phyloP scores from a whole-genome alignment of 805 yeast species.

The Metschnikowia rubicola region DNA sequence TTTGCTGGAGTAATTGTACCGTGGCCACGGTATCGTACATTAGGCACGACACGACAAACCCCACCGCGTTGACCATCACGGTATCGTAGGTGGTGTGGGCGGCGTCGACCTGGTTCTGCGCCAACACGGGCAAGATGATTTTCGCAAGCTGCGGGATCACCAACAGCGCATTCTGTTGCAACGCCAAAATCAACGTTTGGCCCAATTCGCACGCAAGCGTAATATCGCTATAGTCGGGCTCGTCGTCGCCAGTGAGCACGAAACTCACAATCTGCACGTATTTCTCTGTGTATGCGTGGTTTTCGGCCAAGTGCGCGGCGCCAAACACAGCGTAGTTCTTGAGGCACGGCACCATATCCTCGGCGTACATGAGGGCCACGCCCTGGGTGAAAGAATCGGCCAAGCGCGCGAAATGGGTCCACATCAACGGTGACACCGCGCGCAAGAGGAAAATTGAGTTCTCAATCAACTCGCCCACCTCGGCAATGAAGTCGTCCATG shows the following conservation, averaged over 20 bases:
- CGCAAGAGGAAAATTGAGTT: conserved; percentile 39
- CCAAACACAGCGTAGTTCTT: conserved; percentile 65
- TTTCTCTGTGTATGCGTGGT: conserved; percentile 46
- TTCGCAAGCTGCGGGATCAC: conserved; percentile 46
- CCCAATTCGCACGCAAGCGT: conserved; percentile 58
- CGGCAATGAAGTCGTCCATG: conserved; percentile 71
- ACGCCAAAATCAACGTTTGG: conserved; percentile 58
- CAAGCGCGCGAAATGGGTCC: conserved; percentile 63
- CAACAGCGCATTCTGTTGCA: conserved; percentile 46
- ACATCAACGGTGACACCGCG: conserved; percentile 58
- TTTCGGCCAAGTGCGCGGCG: conserved; percentile 37
- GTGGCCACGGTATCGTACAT: conserved; percentile 58
- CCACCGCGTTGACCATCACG: conserved; percentile 49
- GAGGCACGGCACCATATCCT: conserved; percentile 70
- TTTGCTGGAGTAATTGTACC: conserved; percentile 46
- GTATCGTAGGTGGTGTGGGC: conserved; percentile 29
- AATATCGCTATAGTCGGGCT: conserved; percentile 53
- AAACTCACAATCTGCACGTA: conserved; percentile 49
- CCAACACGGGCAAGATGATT: conserved; percentile 40
- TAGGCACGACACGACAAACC: conserved; percentile 62
- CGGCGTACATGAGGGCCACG: conserved; percentile 62
- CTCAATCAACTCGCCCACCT: conserved; percentile 66
- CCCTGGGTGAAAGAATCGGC: conserved; percentile 32
- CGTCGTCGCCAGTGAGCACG: conserved; percentile 46
- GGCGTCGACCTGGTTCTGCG: conserved; percentile 21